phyloP scores from a whole-genome alignment of 2,329 filamentous ascomycete species.

The Cordyceps tenuipes region DNA sequence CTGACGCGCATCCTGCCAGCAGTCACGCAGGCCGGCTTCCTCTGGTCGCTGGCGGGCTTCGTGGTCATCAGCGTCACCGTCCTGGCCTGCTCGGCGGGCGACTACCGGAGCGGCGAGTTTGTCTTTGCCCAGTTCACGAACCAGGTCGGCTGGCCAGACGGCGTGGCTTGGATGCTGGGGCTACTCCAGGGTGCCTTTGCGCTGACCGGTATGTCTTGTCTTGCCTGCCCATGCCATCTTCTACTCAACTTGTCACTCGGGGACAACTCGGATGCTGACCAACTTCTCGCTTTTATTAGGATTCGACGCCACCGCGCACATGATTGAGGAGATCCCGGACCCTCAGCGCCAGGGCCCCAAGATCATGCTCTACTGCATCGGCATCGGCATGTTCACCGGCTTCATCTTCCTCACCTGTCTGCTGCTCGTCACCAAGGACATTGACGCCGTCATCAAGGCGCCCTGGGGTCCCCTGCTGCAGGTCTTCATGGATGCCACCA shows the following conservation, averaged over 20 bases:
- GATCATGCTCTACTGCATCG: slow-evolving; percentile 58
- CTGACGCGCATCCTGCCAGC: slow-evolving; percentile 47
- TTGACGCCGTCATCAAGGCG: slow-evolving; percentile 46
- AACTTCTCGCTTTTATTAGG: slow-evolving; percentile 17
- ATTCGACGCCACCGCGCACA: slow-evolving; percentile 42
- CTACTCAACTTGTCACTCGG: no score
- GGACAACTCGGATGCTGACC: no score
- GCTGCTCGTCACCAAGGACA: slow-evolving; percentile 54
- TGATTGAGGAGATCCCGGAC: slow-evolving; percentile 52
- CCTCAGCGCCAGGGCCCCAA: slow-evolving; percentile 50
- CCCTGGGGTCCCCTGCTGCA: slow-evolving; percentile 50
- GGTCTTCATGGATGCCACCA: slow-evolving; percentile 55
- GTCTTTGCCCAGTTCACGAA: slow-evolving; percentile 64
- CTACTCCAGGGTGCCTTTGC: slow-evolving; percentile 44
- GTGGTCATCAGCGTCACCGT: slow-evolving; percentile 62
- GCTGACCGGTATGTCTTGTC: slow-evolving; percentile 26
- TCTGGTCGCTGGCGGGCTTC: slow-evolving; percentile 64
- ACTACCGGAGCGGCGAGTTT: slow-evolving; percentile 55
- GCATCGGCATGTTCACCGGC: slow-evolving; percentile 55
- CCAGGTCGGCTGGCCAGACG: slow-evolving; percentile 60
- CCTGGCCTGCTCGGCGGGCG: slow-evolving; percentile 55
- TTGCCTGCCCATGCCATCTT: no score
- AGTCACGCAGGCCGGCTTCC: slow-evolving; percentile 60
- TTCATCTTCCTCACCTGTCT: slow-evolving; percentile 54
- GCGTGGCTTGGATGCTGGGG: slow-evolving; percentile 49